Conservation (phyloP, 2,329 filamentous ascomycete species). For the Pestalotiopsis sp. region DNA sequence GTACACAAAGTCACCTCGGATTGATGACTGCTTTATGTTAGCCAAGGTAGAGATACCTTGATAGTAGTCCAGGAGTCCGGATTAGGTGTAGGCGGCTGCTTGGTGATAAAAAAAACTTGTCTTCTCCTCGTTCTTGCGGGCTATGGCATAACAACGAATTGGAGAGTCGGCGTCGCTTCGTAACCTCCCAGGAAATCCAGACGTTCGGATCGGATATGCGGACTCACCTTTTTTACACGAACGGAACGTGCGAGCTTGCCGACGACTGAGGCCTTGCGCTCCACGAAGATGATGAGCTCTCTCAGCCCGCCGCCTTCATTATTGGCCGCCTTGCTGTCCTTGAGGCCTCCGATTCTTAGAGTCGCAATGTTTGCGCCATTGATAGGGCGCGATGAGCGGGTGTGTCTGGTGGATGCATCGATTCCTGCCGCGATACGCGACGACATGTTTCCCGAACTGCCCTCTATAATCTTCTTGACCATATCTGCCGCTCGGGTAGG, state of each 20-base stretch:
- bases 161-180: conserved; percentile 41
- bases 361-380: conserved; percentile 34
- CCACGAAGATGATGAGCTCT: conserved; percentile 68
- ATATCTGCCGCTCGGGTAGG: conserved; percentile 43
- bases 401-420: conserved; percentile 27
- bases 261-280: conserved; percentile 68
- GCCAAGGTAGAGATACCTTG: conserved; percentile 56
- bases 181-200: conserved; percentile 44
- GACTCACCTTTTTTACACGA: conserved; percentile 79
- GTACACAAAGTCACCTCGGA: conserved; percentile 70
- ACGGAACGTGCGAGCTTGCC: conserved; percentile 55
- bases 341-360: conserved; percentile 64
- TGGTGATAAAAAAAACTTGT: conserved; percentile 31
- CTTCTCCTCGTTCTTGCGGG: conserved; percentile 43
- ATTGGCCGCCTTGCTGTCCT: conserved; percentile 67
- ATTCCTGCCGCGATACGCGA: conserved; percentile 38
- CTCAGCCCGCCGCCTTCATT: conserved; percentile 70
- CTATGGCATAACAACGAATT: conserved; percentile 41
- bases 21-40: conserved; percentile 73
- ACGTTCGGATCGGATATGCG: conserved; percentile 43
- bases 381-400: conserved; percentile 19
- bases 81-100: conserved; percentile 38
- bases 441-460: conserved; percentile 34
- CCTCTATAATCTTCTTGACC: conserved; percentile 45
- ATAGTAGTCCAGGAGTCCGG: conserved; percentile 37